phyloP scores from a whole-genome alignment of 1,284 basidiomycete species.

The Fomes fomentarius region DNA sequence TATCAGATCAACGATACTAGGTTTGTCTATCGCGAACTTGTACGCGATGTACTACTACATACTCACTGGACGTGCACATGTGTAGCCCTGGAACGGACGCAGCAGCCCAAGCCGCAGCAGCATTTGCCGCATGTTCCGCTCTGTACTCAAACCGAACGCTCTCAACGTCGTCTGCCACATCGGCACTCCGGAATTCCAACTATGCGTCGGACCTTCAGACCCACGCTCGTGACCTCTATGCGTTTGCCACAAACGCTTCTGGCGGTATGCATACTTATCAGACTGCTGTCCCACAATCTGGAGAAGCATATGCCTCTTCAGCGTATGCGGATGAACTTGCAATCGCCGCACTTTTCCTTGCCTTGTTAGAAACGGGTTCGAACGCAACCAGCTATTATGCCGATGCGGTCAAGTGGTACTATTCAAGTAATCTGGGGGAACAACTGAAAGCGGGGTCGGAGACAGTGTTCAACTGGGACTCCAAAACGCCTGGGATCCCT shows the following conservation, averaged over 20 bases:
- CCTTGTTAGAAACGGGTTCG: constrained; percentile 52
- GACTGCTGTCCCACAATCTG: constrained; percentile 65
- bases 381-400: constrained; percentile 41
- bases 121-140: constrained; percentile 84
- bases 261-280: constrained; percentile 63
- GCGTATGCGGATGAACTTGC: constrained; percentile 71
- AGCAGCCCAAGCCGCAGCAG: constrained; percentile 80
- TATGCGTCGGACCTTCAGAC: constrained; percentile 72
- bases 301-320: constrained; percentile 74
- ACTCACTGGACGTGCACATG: neutral
- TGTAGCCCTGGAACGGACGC: constrained; percentile 85
- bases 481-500: constrained; percentile 74
- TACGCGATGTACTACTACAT: neutral
- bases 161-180: constrained; percentile 56
- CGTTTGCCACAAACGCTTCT: constrained; percentile 69
- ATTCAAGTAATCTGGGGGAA: constrained; percentile 54
- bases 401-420: constrained; percentile 69
- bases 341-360: constrained; percentile 77
- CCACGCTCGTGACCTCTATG: constrained; percentile 78
- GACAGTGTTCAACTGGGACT: constrained; percentile 89
- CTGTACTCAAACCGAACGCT: constrained; percentile 64
- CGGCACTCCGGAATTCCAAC: constrained; percentile 71
- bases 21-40: constrained; percentile 27
- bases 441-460: constrained; percentile 39
- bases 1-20: constrained; percentile 77